These are phyloP conservation scores for Cadophora sp. DNA, from an alignment of 2,329 filamentous ascomycete genomes.

Conservation along the genomic window DNA sequence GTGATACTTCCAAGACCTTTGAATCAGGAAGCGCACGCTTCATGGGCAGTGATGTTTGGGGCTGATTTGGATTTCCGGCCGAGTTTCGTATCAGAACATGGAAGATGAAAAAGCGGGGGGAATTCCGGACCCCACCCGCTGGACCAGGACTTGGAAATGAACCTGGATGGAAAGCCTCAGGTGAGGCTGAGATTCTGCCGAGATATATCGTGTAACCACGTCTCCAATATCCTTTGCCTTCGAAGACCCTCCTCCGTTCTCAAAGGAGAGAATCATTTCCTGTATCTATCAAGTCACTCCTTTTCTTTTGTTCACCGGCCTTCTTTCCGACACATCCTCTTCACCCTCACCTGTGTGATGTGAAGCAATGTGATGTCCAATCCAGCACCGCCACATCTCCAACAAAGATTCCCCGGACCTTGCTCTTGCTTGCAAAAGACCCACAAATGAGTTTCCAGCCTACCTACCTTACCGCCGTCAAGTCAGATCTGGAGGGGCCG, in stretches of 20 bases:
- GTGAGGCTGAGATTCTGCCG: slow-evolving; percentile 9
- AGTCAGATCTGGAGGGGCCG: slow-evolving; percentile 9
- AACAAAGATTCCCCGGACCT: slow-evolving; percentile 3
- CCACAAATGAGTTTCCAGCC: slow-evolving; percentile 15
- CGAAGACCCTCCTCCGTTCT: not conserved
- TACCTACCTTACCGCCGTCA: not conserved
- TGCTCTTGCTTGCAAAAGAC: not conserved
- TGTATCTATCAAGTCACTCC: not conserved
- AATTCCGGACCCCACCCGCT: too few relatives aligned
- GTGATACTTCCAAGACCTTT: not conserved
- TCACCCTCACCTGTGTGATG: not conserved
- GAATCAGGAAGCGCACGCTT: not conserved
- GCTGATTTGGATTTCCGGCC: not conserved
- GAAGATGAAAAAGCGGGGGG: not conserved
- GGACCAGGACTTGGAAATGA: not conserved
- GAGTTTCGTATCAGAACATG: slow-evolving; percentile 8
- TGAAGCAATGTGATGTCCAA: not conserved
- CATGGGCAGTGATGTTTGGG: not conserved
- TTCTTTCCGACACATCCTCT: not conserved
- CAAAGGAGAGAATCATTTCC: too few relatives aligned
- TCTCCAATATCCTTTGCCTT: not conserved
- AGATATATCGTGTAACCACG: slow-evolving; percentile 12
- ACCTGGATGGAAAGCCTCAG: not conserved
- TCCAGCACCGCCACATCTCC: slow-evolving; percentile 11
- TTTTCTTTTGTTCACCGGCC: not conserved